phyloP scores from a whole-genome alignment of 768 basidiomycete genomes.

The Pleurotus cornucopiae region DNA sequence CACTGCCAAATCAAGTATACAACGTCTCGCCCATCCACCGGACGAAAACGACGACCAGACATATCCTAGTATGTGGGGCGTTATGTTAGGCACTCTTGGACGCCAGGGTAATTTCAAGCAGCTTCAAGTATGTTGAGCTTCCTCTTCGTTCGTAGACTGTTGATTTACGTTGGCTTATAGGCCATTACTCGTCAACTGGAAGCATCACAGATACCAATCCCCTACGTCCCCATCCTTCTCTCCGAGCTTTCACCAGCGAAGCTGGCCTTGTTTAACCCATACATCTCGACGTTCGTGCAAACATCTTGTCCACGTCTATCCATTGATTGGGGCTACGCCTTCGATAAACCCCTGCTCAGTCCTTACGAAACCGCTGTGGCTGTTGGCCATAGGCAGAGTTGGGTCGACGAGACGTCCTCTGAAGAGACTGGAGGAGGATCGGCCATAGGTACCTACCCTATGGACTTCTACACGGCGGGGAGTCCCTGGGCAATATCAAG shows the following conservation, averaged over 20 bases:
- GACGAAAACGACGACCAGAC: constrained; percentile 4
- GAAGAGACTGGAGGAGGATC: constrained; percentile 16
- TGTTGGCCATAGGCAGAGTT: constrained; percentile 61
- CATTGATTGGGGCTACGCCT: constrained; percentile 99
- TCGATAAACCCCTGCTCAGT: constrained; percentile 80
- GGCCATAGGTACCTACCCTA: constrained; percentile 66
- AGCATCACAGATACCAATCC: constrained; percentile 48
- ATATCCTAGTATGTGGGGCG: constrained; percentile 66
- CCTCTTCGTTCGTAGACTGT: neutral
- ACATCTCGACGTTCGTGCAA: constrained; percentile 89
- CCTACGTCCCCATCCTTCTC: constrained; percentile 86
- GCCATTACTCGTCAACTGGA: constrained; percentile 74
- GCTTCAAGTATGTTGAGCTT: constrained; percentile 49
- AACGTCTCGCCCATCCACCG: constrained; percentile 17
- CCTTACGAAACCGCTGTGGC: constrained; percentile 93
- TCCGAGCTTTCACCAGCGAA: constrained; percentile 98
- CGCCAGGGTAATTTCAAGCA: constrained; percentile 92
- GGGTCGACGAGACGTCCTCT: constrained; percentile 43
- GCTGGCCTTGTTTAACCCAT: constrained; percentile 73
- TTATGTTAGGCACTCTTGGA: constrained; percentile 91
- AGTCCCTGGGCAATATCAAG: constrained; percentile 75
- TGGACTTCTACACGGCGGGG: constrained; percentile 93
- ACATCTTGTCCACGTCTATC: constrained; percentile 95
- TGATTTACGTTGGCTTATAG: constrained; percentile 22
- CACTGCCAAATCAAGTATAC: constrained; percentile 64